Evolutionary conservation across 495 filamentous ascomycete species (phyloP).

Genomic region (Chaetomium fimeti): DNA sequence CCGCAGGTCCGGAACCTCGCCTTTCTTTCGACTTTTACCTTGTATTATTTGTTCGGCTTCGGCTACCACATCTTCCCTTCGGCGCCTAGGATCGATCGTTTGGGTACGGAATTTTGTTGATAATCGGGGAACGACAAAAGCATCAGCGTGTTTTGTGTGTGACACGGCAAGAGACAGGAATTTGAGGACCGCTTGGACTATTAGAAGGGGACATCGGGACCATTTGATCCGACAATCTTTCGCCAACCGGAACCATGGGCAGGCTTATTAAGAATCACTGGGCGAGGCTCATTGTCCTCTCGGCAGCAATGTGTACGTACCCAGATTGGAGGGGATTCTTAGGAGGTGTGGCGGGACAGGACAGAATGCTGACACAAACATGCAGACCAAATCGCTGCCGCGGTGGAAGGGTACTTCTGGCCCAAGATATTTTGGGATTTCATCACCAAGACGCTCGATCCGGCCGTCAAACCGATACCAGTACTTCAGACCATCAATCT

Average conservation of each 20-base stretch:
- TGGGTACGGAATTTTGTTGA: not conserved
- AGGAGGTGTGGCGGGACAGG: not conserved
- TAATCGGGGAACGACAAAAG: slow-evolving; percentile 13
- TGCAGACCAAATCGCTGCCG: slow-evolving; percentile 77
- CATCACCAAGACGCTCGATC: slow-evolving; percentile 84
- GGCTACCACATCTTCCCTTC: not conserved
- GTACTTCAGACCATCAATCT: slow-evolving; percentile 91
- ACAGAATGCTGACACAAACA: slow-evolving; percentile 21
- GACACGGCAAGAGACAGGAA: slow-evolving; percentile 35
- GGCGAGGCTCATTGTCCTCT: slow-evolving; percentile 87
- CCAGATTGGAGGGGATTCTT: not conserved
- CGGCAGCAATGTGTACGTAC: slow-evolving; percentile 75
- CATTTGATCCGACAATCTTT: slow-evolving; percentile 19
- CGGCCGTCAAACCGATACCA: slow-evolving; percentile 81
- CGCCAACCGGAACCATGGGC: slow-evolving; percentile 64
- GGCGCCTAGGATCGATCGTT: not conserved
- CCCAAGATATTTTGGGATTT: slow-evolving; percentile 99
- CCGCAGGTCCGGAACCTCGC: slow-evolving; percentile 52
- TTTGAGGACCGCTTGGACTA: slow-evolving; percentile 12
- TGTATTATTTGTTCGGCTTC: slow-evolving; percentile 22
- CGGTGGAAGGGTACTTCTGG: slow-evolving; percentile 91
- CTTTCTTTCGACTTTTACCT: slow-evolving; percentile 32
- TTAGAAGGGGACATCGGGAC: slow-evolving; percentile 1
- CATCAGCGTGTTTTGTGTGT: slow-evolving; percentile 23
- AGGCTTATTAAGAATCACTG: slow-evolving; percentile 99